Conservation (phyloP, 163 green algal species). For the Chlorella variabilis region DNA sequence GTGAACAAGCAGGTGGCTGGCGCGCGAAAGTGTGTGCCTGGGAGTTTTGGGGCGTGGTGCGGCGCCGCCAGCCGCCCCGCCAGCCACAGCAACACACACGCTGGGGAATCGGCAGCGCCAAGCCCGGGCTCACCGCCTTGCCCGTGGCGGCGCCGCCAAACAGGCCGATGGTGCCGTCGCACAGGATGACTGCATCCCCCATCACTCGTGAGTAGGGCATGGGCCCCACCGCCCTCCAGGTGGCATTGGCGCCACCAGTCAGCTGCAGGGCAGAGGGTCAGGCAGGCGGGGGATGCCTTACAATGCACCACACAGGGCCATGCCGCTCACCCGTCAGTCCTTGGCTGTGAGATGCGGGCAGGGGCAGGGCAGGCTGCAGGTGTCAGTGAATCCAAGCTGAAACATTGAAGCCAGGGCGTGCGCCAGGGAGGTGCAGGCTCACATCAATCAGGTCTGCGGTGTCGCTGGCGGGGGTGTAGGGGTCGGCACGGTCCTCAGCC, state of each 20-base stretch:
- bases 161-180: neutral
- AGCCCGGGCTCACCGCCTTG: neutral
- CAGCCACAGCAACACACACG: neutral
- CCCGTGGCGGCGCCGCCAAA: neutral
- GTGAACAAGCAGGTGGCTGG: neutral
- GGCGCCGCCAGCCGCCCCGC: neutral
- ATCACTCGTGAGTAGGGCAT: constrained; percentile 12
- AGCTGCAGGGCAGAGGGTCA: neutral
- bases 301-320: neutral
- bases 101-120: neutral
- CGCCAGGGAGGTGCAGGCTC: neutral
- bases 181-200: constrained; percentile 4
- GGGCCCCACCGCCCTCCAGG: neutral
- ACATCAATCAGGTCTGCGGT: constrained; percentile 6
- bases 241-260: neutral
- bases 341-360: no score
- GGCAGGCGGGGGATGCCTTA: neutral
- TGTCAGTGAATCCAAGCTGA: no score
- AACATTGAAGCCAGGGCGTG: no score
- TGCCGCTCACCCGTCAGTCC: no score
- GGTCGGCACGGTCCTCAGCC: neutral
- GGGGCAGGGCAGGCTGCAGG: no score
- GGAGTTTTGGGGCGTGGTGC: neutral
- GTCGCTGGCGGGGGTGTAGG: neutral
- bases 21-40: no score